Percentiles rank a stretch among this genome's conserved stretches.
phyloP scores from a whole-genome alignment of 192 early-diverging fungal genomes.

The Irineochytrium annulatum region DNA sequence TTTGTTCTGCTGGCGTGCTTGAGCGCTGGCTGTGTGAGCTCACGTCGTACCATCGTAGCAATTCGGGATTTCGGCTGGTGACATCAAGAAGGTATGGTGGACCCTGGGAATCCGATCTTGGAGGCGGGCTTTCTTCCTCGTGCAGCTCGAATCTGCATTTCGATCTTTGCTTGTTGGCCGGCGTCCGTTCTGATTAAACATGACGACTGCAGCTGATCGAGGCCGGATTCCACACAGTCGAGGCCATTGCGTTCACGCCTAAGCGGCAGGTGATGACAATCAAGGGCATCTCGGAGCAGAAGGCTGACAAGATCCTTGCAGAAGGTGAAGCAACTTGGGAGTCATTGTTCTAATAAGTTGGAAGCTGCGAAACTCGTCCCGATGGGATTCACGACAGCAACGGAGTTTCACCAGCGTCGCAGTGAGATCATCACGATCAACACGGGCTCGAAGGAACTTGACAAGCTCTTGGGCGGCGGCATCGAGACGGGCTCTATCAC shows the following conservation, averaged over 20 bases:
- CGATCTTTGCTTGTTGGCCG: no score
- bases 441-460: constrained; percentile 87
- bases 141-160: no score
- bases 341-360: not conserved
- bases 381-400: constrained; percentile 93
- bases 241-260: constrained; percentile 88
- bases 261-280: constrained; percentile 79
- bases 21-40: not conserved
- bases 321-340: constrained; percentile 57
- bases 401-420: constrained; percentile 81
- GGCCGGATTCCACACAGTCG: constrained; percentile 87
- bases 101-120: no score
- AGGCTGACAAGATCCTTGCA: constrained; percentile 88
- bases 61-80: constrained; percentile 34
- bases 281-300: constrained; percentile 94
- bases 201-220: no score
- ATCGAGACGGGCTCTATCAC: constrained; percentile 96
- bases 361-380: constrained; percentile 85
- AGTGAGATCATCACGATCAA: constrained; percentile 77
- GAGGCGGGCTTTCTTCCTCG: no score
- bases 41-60: constrained; percentile 22
- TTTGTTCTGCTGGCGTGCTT: constrained; percentile 11
- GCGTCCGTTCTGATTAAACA: no score
- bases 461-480: constrained; percentile 89
- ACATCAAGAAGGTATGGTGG: constrained; percentile 56